Conservation (phyloP, 2,329 filamentous ascomycete genomes). For the Ophiostoma sp. region DNA sequence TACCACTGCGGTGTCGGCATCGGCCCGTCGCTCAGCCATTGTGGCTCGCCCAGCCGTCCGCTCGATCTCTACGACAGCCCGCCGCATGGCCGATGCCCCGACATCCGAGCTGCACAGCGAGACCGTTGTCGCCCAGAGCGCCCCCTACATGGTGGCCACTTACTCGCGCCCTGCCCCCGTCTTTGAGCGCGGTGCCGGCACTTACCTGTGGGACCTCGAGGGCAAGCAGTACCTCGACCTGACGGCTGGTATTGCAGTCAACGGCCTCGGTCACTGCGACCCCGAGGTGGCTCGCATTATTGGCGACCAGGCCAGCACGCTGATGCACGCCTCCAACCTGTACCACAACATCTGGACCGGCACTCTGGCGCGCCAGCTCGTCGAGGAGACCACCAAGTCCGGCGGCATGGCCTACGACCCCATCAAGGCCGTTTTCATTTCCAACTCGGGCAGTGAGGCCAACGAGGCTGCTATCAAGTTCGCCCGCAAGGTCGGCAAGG, state of each 20-base stretch:
- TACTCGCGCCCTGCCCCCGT: conserved; percentile 87
- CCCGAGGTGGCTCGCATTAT: conserved; percentile 69
- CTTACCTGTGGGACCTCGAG: conserved; percentile 85
- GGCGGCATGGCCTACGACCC: conserved; percentile 63
- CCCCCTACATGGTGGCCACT: conserved; percentile 90
- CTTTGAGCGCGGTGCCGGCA: conserved; percentile 82
- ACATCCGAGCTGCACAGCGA: conserved; percentile 45
- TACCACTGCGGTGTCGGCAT: neutral
- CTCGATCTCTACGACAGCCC: neutral
- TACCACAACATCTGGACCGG: conserved; percentile 98
- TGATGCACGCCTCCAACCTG: conserved; percentile 90
- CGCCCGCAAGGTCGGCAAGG: conserved; percentile 81
- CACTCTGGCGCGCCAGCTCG: conserved; percentile 74
- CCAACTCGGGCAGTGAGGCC: conserved; percentile 93
- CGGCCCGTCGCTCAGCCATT: conserved; percentile 11
- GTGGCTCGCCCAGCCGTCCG: conserved; percentile 17
- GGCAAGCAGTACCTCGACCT: conserved; percentile 88
- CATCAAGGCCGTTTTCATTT: conserved; percentile 77
- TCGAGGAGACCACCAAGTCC: conserved; percentile 72
- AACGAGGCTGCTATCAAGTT: conserved; percentile 99
- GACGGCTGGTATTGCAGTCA: conserved; percentile 93
- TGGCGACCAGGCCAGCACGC: conserved; percentile 58
- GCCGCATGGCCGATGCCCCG: neutral
- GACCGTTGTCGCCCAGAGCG: conserved; percentile 66
- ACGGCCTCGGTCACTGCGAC: conserved; percentile 85